phyloP scores from a whole-genome alignment of 1,284 basidiomycete genomes.

The Rhizoctonia solani region DNA sequence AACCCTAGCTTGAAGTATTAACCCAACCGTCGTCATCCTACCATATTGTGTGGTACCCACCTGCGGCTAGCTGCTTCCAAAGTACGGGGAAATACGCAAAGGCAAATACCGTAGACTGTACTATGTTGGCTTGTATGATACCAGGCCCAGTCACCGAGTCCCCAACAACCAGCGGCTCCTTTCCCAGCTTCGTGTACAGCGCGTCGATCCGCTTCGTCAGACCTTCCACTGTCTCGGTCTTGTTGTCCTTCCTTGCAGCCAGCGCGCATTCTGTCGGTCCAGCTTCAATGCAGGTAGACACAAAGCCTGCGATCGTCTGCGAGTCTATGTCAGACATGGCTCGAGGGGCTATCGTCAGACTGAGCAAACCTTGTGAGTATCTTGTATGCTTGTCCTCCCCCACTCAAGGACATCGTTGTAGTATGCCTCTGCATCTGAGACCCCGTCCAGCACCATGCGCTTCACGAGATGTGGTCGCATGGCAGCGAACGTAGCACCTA shows the following conservation, averaged over 20 bases:
- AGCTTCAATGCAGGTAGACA: slow-evolving; percentile 33
- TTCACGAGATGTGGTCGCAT: slow-evolving; percentile 45
- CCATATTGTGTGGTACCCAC: background rate
- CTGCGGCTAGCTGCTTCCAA: background rate
- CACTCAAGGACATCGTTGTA: slow-evolving; percentile 37
- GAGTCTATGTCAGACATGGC: background rate
- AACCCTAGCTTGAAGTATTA: slow-evolving; percentile 15
- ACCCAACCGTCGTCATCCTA: no score
- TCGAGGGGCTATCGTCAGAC: background rate
- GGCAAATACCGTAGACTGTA: slow-evolving; percentile 32
- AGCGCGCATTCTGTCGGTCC: slow-evolving; percentile 36
- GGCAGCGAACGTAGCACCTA: slow-evolving; percentile 43
- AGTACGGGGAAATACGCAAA: slow-evolving; percentile 22
- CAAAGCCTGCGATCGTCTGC: slow-evolving; percentile 32
- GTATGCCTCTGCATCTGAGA: slow-evolving; percentile 37
- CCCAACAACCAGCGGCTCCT: slow-evolving; percentile 31
- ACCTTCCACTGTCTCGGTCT: slow-evolving; percentile 24
- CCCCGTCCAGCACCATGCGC: slow-evolving; percentile 43
- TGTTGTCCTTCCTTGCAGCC: background rate
- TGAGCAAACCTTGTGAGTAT: slow-evolving; percentile 38
- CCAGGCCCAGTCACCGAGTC: slow-evolving; percentile 37
- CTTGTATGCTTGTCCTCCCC: slow-evolving; percentile 38
- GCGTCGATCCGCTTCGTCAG: slow-evolving; percentile 13
- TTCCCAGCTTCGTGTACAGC: slow-evolving; percentile 27
- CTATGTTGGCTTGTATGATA: slow-evolving; percentile 31